Conservation (phyloP, 2,329 filamentous ascomycete species). For the Calonectria pseudoturangicola region DNA sequence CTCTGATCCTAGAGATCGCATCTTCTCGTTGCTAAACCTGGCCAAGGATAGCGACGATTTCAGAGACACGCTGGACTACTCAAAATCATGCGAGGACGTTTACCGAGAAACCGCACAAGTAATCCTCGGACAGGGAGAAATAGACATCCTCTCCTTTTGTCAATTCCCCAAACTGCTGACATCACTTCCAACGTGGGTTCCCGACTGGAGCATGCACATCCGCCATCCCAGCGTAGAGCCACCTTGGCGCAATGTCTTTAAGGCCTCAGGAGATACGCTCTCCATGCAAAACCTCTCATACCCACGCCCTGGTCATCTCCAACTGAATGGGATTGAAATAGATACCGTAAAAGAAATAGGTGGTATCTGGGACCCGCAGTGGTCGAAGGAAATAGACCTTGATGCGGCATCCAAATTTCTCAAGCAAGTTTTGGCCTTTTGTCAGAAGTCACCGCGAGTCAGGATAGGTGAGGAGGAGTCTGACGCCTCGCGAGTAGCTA, state of each 20-base stretch:
- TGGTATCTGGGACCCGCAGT: constrained; percentile 40
- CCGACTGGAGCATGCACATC: constrained; percentile 44
- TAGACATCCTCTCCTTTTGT: constrained; percentile 39
- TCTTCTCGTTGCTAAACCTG: constrained; percentile 41
- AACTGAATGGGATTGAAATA: constrained; percentile 24
- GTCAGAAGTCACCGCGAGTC: constrained; percentile 36
- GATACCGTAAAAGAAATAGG: constrained; percentile 37
- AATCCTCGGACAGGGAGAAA: constrained; percentile 33
- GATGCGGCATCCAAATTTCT: constrained; percentile 18
- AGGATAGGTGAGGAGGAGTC: constrained; percentile 18
- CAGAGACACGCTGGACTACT: constrained; percentile 30
- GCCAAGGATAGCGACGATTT: constrained; percentile 31
- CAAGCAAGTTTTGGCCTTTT: constrained; percentile 28
- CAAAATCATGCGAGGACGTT: constrained; percentile 35
- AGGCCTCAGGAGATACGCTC: constrained; percentile 22
- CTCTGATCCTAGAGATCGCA: constrained; percentile 41
- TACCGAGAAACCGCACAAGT: constrained; percentile 35
- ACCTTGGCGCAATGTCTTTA: constrained; percentile 33
- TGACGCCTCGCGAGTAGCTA: constrained; percentile 33
- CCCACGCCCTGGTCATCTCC: background rate
- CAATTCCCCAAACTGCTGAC: constrained; percentile 35
- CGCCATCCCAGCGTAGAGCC: constrained; percentile 31
- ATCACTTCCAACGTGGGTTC: constrained; percentile 40
- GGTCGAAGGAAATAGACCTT: constrained; percentile 29
- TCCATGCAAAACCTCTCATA: background rate